Conservation (phyloP, 1,139 yeast species). For the Pneumocystis canis region DNA sequence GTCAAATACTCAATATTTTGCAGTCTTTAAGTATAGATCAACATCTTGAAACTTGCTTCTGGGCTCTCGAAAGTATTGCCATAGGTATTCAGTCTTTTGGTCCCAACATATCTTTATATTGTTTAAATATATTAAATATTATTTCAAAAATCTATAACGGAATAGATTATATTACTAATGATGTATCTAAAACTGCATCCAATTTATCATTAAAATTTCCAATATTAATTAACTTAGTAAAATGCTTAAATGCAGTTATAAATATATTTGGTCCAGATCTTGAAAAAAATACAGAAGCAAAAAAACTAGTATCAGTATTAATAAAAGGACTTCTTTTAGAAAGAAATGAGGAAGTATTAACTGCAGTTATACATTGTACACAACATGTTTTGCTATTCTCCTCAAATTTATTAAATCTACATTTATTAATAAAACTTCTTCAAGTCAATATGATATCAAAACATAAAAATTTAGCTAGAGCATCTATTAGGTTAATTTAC, state of each 20-base stretch:
- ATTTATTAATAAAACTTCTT: slow-evolving; percentile 20
- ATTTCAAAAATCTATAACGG: slow-evolving; percentile 35
- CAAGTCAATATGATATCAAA: slow-evolving; percentile 22
- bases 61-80: slow-evolving; percentile 49
- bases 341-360: slow-evolving; percentile 17
- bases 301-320: slow-evolving; percentile 14
- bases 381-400: slow-evolving; percentile 22
- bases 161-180: slow-evolving; percentile 42
- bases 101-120: slow-evolving; percentile 32
- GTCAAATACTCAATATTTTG: slow-evolving; percentile 40
- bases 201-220: slow-evolving; percentile 35
- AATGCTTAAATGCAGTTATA: slow-evolving; percentile 31
- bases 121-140: slow-evolving; percentile 33
- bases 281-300: slow-evolving; percentile 23
- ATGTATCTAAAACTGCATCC: slow-evolving; percentile 31
- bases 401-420: slow-evolving; percentile 20
- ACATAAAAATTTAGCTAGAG: slow-evolving; percentile 21
- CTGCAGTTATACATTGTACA: slow-evolving; percentile 26
- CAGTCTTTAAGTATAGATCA: slow-evolving; percentile 59
- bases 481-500: slow-evolving; percentile 27
- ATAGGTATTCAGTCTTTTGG: slow-evolving; percentile 43
- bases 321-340: slow-evolving; percentile 16
- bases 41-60: slow-evolving; percentile 66
- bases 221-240: slow-evolving; percentile 29
- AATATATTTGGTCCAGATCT: slow-evolving; percentile 39